These are phyloP conservation scores for Rheum nobile DNA, from an alignment of 148 eudicot genomes.

Conservation along the genomic window DNA sequence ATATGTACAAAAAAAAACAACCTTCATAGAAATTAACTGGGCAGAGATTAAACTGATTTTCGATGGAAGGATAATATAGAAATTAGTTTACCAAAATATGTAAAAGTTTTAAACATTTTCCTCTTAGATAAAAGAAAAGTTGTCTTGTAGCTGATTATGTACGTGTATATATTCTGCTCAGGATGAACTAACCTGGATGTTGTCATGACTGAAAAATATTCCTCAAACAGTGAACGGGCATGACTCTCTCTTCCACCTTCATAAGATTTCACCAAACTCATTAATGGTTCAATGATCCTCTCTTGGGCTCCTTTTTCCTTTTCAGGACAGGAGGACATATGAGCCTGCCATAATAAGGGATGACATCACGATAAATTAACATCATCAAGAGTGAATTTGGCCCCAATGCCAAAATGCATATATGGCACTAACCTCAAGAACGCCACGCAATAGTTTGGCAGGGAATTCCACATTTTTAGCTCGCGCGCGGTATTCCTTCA, in stretches of 20 bases:
- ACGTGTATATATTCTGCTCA: too few species aligned
- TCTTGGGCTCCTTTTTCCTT: slow-evolving; percentile 90
- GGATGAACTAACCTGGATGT: slow-evolving; percentile 54
- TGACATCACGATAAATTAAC: not conserved
- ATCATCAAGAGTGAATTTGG: not conserved
- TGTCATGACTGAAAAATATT: slow-evolving; percentile 92
- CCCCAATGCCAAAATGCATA: not conserved
- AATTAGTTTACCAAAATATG: too few species aligned
- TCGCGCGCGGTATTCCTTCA: slow-evolving; percentile 40
- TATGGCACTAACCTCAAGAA: slow-evolving; percentile 71
- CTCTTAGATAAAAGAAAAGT: too few species aligned
- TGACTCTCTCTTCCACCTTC: slow-evolving; percentile 98
- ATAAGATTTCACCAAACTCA: slow-evolving; percentile 88
- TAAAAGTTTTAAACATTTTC: not conserved
- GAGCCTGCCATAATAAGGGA: slow-evolving; percentile 35
- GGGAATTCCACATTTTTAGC: slow-evolving; percentile 76
- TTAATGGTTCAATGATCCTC: slow-evolving; percentile 80
- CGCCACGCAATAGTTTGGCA: slow-evolving; percentile 59
- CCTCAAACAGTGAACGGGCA: slow-evolving; percentile 90
- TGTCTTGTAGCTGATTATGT: too few species aligned
- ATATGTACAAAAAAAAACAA: not conserved
- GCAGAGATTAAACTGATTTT: not conserved
- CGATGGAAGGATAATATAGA: not conserved
- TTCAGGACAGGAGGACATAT: slow-evolving; percentile 58
- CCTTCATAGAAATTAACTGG: not conserved